Conservation (phyloP, 768 basidiomycete species). For the Rhodocollybia butyracea region DNA sequence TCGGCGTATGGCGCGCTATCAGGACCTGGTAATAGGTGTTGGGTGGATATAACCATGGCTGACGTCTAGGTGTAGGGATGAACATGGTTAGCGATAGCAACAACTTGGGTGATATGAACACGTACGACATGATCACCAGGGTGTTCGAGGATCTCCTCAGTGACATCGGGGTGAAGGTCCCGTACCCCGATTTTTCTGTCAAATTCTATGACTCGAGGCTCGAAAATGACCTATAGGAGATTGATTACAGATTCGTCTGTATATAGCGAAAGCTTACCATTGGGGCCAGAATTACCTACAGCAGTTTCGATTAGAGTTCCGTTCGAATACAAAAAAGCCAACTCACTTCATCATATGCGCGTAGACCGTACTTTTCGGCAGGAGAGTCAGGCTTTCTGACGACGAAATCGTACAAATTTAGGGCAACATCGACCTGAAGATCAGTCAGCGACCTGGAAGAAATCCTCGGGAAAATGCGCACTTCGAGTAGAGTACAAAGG, state of each 20-base stretch:
- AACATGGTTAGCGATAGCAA: neutral
- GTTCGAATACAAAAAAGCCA: too few relatives aligned
- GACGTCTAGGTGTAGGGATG: conserved; percentile 54
- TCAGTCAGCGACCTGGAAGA: conserved; percentile 4
- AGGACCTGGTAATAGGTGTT: conserved; percentile 59
- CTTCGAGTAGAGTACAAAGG: conserved; percentile 86
- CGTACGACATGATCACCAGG: conserved; percentile 51
- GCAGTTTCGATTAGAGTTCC: too few relatives aligned
- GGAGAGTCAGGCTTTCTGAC: conserved; percentile 72
- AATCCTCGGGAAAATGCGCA: conserved; percentile 29
- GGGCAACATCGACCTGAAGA: conserved; percentile 77
- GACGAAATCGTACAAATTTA: conserved; percentile 88
- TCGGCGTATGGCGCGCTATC: conserved; percentile 1
- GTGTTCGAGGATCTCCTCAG: conserved; percentile 71
- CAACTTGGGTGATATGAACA: neutral
- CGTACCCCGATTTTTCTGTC: conserved; percentile 61
- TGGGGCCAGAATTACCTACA: conserved; percentile 89
- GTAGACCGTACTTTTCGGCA: conserved; percentile 84
- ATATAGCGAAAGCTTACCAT: conserved; percentile 58
- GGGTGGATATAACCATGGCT: conserved; percentile 89
- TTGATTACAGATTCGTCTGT: neutral
- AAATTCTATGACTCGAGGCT: conserved; percentile 90
- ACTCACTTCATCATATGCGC: conserved; percentile 95
- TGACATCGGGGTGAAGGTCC: conserved; percentile 54
- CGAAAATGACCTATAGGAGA: conserved; percentile 74